Conservation (phyloP, 169 alveolate genomes). For the Eimeria maxima region DNA sequence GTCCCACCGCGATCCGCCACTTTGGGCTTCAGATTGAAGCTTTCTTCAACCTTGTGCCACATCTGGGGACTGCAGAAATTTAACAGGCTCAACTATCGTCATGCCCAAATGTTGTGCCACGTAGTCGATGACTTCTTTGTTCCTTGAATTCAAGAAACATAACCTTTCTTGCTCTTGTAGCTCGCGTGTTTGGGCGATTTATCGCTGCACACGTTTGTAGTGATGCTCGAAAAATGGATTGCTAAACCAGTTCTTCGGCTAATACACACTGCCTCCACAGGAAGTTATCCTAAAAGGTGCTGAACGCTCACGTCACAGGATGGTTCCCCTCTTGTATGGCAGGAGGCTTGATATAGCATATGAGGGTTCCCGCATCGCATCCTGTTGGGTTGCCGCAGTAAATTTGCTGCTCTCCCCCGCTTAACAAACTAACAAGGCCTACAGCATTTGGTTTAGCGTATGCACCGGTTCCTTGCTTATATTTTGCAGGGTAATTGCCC, state of each 20-base stretch:
- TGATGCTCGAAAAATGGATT: not conserved
- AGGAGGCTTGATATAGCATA: constrained; percentile 36
- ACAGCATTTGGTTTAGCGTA: constrained; percentile 39
- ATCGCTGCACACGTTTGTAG: not conserved
- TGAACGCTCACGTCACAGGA: constrained; percentile 6
- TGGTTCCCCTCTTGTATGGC: not conserved
- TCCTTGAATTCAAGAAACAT: not conserved
- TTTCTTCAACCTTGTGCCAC: constrained; percentile 56
- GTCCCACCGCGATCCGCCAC: constrained; percentile 21
- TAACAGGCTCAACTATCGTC: not conserved
- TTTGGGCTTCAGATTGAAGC: not conserved
- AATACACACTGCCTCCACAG: not conserved
- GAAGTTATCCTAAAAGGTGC: not conserved
- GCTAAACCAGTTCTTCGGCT: not conserved
- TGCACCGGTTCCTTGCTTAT: not conserved
- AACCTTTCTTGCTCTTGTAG: not conserved
- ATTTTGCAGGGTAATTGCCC: constrained; percentile 22
- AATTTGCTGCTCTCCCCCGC: not conserved
- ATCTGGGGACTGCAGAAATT: not conserved
- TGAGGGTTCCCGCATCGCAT: not conserved
- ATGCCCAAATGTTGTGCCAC: not conserved
- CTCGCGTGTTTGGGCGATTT: too few relatives aligned
- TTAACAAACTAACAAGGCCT: constrained; percentile 39
- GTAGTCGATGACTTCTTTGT: not conserved
- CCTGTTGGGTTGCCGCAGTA: constrained; percentile 8